Percentiles rank a stretch among this genome's conserved stretches.
Conservation (phyloP, 2,329 filamentous ascomycete species). For the Mycosphaerelloides madeirae region DNA sequence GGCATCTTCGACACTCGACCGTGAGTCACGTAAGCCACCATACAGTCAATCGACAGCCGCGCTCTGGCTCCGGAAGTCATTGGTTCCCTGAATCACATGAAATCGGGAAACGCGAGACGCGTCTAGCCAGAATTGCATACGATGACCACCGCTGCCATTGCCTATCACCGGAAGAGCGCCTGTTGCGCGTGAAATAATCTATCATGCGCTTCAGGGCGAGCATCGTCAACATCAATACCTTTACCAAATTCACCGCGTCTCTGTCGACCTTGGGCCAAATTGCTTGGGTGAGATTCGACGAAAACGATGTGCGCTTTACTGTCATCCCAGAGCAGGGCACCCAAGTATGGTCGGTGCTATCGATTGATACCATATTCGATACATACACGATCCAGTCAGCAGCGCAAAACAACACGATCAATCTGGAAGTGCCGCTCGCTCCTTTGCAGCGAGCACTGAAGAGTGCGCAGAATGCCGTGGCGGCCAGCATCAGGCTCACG, state of each 20-base stretch:
- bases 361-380: conserved; percentile 74
- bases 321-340: conserved; percentile 92
- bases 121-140: no score
- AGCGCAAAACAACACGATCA: conserved; percentile 79
- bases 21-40: no score
- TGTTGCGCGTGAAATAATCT: neutral
- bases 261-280: conserved; percentile 69
- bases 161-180: no score
- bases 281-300: conserved; percentile 83
- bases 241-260: conserved; percentile 55
- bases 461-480: conserved; percentile 75
- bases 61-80: no score
- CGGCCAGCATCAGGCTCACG: conserved; percentile 80
- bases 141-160: no score
- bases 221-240: conserved; percentile 35
- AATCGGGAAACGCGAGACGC: no score
- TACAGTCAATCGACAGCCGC: no score
- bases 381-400: conserved; percentile 81
- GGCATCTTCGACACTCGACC: no score
- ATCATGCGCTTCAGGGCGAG: conserved; percentile 39
- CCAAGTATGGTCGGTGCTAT: conserved; percentile 68
- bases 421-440: conserved; percentile 87
- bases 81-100: no score
- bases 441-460: conserved; percentile 86
- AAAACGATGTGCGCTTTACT: conserved; percentile 85